Conservation (phyloP, 805 yeast genomes). For the Wickerhamomyces canadensis region DNA sequence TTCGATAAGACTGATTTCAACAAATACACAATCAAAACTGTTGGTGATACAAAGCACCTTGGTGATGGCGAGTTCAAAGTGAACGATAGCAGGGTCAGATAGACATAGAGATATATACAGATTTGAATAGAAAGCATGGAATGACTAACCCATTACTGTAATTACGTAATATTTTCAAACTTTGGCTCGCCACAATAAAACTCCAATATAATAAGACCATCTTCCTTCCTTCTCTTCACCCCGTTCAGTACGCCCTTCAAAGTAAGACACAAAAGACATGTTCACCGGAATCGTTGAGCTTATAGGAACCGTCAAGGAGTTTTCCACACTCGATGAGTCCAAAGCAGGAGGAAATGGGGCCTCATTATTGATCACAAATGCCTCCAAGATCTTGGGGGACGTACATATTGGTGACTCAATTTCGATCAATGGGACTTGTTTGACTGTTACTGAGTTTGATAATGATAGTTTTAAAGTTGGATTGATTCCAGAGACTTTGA, state of each 20-base stretch:
- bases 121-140: too few species aligned
- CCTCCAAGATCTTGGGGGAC: constrained; percentile 60
- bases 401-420: constrained; percentile 94
- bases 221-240: too few species aligned
- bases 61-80: constrained; percentile 48
- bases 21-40: constrained; percentile 40
- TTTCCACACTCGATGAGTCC: constrained; percentile 39
- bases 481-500: constrained; percentile 84
- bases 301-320: constrained; percentile 61
- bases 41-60: constrained; percentile 68
- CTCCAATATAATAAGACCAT: too few species aligned
- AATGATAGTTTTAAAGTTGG: constrained; percentile 75
- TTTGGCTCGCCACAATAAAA: too few species aligned
- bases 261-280: constrained; percentile 57
- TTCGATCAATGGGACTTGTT: constrained; percentile 81
- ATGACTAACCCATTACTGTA: too few species aligned
- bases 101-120: too few species aligned
- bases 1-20: constrained; percentile 33
- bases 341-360: constrained; percentile 69
- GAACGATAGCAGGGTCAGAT: constrained; percentile 38
- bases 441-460: constrained; percentile 83
- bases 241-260: too few species aligned
- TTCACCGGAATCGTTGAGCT: constrained; percentile 92
- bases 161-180: too few species aligned
- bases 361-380: constrained; percentile 59